phyloP scores from a whole-genome alignment of 805 yeast species.

The Dipodascus geniculatus region DNA sequence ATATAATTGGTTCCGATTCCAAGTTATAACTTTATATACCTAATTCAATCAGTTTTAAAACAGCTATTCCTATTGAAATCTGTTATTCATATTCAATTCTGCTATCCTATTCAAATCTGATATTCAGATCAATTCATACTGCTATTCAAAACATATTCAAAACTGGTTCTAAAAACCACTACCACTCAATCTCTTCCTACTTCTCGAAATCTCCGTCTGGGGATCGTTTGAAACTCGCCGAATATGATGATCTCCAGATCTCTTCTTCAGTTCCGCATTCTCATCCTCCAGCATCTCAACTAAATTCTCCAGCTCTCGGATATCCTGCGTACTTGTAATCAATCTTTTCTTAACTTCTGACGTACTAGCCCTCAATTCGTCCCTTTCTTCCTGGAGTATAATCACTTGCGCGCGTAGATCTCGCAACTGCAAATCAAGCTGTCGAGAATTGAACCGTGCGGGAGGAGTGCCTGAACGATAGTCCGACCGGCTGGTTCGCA shows the following conservation, averaged over 20 bases:
- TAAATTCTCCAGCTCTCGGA: conserved; percentile 11
- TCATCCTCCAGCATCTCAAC: conserved; percentile 5
- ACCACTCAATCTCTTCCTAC: not conserved
- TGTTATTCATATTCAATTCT: too few relatives aligned
- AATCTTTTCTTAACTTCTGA: conserved; percentile 24
- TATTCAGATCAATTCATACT: too few relatives aligned
- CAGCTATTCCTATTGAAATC: not conserved
- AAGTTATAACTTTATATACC: not conserved
- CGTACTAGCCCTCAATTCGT: conserved; percentile 37
- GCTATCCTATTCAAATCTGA: too few relatives aligned
- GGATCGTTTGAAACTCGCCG: not conserved
- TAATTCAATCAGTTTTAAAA: not conserved
- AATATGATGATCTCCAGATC: not conserved
- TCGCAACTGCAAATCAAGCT: conserved; percentile 62
- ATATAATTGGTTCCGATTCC: not conserved
- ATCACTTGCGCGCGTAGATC: conserved; percentile 78
- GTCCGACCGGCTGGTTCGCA: conserved; percentile 21
- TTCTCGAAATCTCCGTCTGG: not conserved
- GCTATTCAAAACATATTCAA: too few relatives aligned
- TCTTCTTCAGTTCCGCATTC: not conserved
- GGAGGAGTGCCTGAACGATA: conserved; percentile 19
- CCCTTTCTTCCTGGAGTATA: conserved; percentile 74
- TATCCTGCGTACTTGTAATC: conserved; percentile 15
- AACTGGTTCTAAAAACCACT: not conserved
- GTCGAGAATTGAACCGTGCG: conserved; percentile 29